Evolutionary conservation across 2,329 filamentous ascomycete genomes (phyloP).

Genomic region (Arthrobotrys entomopaga): DNA sequence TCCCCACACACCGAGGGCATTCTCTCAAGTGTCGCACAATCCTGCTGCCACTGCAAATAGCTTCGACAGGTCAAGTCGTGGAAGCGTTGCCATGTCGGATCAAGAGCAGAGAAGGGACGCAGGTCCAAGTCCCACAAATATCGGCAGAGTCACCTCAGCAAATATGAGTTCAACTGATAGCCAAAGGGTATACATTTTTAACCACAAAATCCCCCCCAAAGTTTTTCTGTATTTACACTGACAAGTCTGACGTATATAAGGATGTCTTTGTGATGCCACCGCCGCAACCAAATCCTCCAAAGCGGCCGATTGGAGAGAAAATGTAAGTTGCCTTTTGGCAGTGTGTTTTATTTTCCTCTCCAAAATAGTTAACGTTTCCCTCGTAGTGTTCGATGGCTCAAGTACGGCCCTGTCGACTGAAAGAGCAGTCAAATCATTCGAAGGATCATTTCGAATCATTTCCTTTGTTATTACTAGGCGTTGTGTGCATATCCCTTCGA

Average conservation of each 20-base stretch:
- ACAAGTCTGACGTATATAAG: slow-evolving; percentile 13
- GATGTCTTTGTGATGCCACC: slow-evolving; percentile 48
- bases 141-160: slow-evolving; percentile 42
- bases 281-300: slow-evolving; percentile 27
- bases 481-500: slow-evolving; percentile 7
- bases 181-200: slow-evolving; percentile 30
- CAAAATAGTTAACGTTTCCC: background rate
- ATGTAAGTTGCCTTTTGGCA: slow-evolving; percentile 28
- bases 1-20: slow-evolving; percentile 17
- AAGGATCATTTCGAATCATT: slow-evolving; percentile 8
- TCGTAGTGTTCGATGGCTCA: slow-evolving; percentile 46
- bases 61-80: slow-evolving; percentile 45
- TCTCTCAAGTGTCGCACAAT: slow-evolving; percentile 32
- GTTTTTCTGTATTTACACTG: slow-evolving; percentile 6
- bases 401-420: slow-evolving; percentile 50
- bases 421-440: background rate
- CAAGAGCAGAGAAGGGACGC: slow-evolving; percentile 39
- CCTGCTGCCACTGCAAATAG: slow-evolving; percentile 25
- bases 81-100: slow-evolving; percentile 48
- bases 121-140: slow-evolving; percentile 41
- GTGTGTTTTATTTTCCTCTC: background rate
- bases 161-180: slow-evolving; percentile 48
- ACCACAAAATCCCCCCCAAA: background rate
- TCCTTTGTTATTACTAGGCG: slow-evolving; percentile 30
- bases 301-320: slow-evolving; percentile 49